Evolutionary conservation across 2,329 filamentous ascomycete species (phyloP).

Genomic region (Sarocladium brachiariae): DNA sequence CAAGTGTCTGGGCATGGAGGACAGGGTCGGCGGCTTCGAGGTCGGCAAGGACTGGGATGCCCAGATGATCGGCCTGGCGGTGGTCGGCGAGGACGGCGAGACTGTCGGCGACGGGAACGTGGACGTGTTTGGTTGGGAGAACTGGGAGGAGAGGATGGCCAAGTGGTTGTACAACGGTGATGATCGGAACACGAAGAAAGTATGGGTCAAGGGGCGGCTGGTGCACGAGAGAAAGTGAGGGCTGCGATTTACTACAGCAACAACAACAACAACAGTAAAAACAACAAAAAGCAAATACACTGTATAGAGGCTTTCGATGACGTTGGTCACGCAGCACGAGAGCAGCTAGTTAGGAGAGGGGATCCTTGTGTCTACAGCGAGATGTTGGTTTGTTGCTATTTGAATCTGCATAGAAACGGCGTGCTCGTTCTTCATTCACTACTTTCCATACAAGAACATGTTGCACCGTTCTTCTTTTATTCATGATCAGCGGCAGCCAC

Average conservation of each 20-base stretch:
- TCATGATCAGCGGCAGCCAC: too few species aligned
- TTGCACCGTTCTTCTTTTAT: too few species aligned
- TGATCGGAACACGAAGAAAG: slow-evolving; percentile 79
- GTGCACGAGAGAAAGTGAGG: slow-evolving; percentile 54
- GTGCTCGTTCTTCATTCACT: too few species aligned
- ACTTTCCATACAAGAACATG: too few species aligned
- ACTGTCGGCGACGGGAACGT: slow-evolving; percentile 52
- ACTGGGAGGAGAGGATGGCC: slow-evolving; percentile 75
- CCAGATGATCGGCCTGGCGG: slow-evolving; percentile 65
- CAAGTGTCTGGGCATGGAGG: slow-evolving; percentile 65
- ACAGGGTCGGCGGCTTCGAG: slow-evolving; percentile 72
- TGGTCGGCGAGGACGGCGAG: slow-evolving; percentile 31
- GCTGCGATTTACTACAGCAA: too few species aligned
- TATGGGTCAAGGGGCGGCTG: slow-evolving; percentile 82
- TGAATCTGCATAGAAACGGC: too few species aligned
- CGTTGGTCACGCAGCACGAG: background rate
- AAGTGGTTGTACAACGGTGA: slow-evolving; percentile 96
- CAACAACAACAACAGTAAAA: too few species aligned
- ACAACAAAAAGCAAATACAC: too few species aligned
- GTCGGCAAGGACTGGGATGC: slow-evolving; percentile 88
- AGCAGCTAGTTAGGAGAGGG: background rate
- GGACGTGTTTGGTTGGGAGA: slow-evolving; percentile 87
- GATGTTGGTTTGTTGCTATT: too few species aligned
- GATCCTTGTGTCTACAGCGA: too few species aligned
- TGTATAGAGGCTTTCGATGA: too few species aligned